Percentiles rank a stretch among this genome's conserved stretches.
phyloP scores from a whole-genome alignment of 331 rosid species.

The Quercus phellos region DNA sequence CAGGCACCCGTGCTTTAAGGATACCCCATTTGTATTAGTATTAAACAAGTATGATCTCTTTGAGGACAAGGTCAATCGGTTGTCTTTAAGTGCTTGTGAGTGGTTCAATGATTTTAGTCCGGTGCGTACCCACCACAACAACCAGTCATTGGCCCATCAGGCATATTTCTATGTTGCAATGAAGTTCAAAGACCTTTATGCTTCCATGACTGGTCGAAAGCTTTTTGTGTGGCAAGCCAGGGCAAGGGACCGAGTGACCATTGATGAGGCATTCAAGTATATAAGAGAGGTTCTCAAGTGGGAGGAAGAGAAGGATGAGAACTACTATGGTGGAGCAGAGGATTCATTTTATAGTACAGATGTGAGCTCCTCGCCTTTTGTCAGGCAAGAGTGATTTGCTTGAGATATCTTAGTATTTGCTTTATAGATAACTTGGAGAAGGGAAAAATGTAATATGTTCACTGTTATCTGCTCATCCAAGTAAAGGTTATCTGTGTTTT shows the following conservation, averaged over 20 bases:
- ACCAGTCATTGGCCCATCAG: slow-evolving; percentile 82
- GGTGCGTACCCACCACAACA: slow-evolving; percentile 47
- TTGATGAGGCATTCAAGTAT: slow-evolving; percentile 92
- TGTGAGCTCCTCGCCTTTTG: slow-evolving; percentile 80
- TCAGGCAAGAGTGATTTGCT: slow-evolving; percentile 51
- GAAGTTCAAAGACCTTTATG: slow-evolving; percentile 95
- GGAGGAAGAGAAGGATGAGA: slow-evolving; percentile 92
- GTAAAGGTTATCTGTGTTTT: slow-evolving; percentile 15
- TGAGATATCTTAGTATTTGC: slow-evolving; percentile 3
- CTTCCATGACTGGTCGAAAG: slow-evolving; percentile 59
- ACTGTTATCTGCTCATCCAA: slow-evolving; percentile 12
- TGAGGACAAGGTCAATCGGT: slow-evolving; percentile 66
- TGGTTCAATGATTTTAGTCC: slow-evolving; percentile 88
- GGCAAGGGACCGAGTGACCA: slow-evolving; percentile 74
- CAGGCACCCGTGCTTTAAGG: slow-evolving; percentile 81
- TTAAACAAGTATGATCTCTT: slow-evolving; percentile 86
- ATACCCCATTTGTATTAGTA: slow-evolving; percentile 74
- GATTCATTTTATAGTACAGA: slow-evolving; percentile 95
- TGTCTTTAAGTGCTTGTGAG: slow-evolving; percentile 53
- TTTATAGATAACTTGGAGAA: not conserved
- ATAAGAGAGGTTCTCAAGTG: slow-evolving; percentile 88
- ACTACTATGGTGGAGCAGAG: slow-evolving; percentile 71
- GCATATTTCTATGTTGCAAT: slow-evolving; percentile 95
- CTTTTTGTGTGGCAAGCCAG: slow-evolving; percentile 86
- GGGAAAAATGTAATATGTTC: slow-evolving; percentile 23